Base-by-base conservation (phyloP, 2,329 filamentous ascomycete genomes). In the Spiromastix sp. region DNA sequence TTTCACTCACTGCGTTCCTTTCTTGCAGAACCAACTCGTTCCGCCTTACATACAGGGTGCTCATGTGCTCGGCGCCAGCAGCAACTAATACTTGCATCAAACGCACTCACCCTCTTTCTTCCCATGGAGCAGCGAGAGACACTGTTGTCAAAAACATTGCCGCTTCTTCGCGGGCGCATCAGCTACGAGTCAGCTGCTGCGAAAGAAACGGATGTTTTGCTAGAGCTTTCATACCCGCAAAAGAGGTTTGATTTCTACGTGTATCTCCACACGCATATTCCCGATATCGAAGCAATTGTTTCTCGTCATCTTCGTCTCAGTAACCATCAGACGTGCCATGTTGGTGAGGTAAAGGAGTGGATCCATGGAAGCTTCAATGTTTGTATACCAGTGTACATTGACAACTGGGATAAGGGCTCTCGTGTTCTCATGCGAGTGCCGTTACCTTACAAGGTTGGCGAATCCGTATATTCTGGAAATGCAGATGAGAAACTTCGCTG, bases 341-440 rank as follows among this genome's bases (percentile, higher is more conserved):
- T 39, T 15, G 39, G 25, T 13, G 39, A 32, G 4, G 20, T 15
- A 2, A 19, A 39, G 13, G 11, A 31, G 11, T 43, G 41, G 41
- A 12, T 36, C 7, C 26, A 39, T 11, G 41, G 41, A 12, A 32
- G 27, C 27, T 43, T 43, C 30, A 39, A 43, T 37, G n/a, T 41
- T 11, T 41, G 31, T 30, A 30, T 42, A 13, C 36, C 39, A 16
- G 27, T 43, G 9, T 13, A 19, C 12, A 24, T 34, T 24, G 24
- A 24, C 9, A 18, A 28, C 24, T 30, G 25, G 18, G 30, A 36
- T 15, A 15, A 4, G 16, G 12, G 27, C 10, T 15, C 22, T 13
- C 9, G 31, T 24, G 31, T 32, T 11, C 18, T 32, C 15, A 17
- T 32, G 20, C 20, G 31, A 22, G 12, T 34, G 3, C 31, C 20